phyloP scores from a whole-genome alignment of 2,329 filamentous ascomycete genomes.

The Pseudocercospora eumusae region DNA sequence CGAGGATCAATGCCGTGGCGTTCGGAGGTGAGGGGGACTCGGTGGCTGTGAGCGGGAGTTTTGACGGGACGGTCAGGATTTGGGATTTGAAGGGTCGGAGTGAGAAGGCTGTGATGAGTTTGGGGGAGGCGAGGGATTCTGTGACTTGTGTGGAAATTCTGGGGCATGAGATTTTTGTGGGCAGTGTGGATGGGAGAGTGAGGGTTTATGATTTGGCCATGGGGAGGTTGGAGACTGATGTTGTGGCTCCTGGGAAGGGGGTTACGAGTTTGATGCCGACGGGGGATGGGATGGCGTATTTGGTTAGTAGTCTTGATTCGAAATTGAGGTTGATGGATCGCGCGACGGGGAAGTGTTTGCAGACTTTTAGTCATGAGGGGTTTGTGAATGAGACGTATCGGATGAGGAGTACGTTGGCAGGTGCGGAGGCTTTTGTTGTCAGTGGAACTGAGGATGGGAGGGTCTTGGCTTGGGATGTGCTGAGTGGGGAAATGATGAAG shows the following conservation, averaged over 20 bases:
- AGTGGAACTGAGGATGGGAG: conserved; percentile 77
- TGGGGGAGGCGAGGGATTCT: conserved; percentile 72
- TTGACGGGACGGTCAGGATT: conserved; percentile 72
- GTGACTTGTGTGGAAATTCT: conserved; percentile 52
- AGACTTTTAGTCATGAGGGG: conserved; percentile 63
- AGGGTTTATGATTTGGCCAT: conserved; percentile 79
- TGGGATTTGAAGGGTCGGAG: conserved; percentile 67
- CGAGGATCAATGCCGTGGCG: conserved; percentile 74
- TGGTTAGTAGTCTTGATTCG: conserved; percentile 76
- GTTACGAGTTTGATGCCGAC: conserved; percentile 77
- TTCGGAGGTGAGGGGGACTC: conserved; percentile 73
- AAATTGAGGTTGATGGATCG: conserved; percentile 80
- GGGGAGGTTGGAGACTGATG: conserved; percentile 70
- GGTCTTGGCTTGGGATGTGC: conserved; percentile 80
- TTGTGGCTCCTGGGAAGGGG: conserved; percentile 51
- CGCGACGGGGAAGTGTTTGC: conserved; percentile 69
- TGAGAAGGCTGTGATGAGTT: conserved; percentile 68
- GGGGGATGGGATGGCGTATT: conserved; percentile 69
- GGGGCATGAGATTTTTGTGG: conserved; percentile 63
- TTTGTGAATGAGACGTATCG: conserved; percentile 69
- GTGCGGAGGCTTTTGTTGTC: conserved; percentile 74
- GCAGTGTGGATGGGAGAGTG: conserved; percentile 81
- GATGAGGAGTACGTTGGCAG: conserved; percentile 74
- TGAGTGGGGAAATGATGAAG: conserved; percentile 69
- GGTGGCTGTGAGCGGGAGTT: conserved; percentile 71